These are phyloP conservation scores for Ascochyta viciae-villosae DNA, from an alignment of 2,329 filamentous ascomycete genomes.

Conservation along the genomic window DNA sequence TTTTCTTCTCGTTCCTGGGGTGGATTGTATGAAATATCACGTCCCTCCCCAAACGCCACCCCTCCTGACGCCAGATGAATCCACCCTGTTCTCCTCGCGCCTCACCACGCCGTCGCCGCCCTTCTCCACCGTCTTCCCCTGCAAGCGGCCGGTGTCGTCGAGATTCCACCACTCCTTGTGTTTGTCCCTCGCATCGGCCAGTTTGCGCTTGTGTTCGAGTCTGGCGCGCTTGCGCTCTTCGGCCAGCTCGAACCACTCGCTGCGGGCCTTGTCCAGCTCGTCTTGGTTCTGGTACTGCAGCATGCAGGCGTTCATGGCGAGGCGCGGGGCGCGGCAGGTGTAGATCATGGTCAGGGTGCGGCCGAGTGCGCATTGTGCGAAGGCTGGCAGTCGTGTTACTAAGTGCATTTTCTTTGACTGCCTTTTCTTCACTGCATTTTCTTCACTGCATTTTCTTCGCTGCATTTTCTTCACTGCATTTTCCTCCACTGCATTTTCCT, in stretches of 20 bases:
- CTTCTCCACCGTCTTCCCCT: constrained; percentile 32
- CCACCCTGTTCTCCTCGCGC: constrained; percentile 28
- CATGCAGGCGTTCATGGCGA: constrained; percentile 95
- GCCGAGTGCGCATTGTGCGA: constrained; percentile 86
- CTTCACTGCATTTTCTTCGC: too few relatives aligned
- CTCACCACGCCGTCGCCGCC: constrained; percentile 15
- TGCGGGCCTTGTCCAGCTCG: constrained; percentile 85
- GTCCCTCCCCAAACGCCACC: constrained; percentile 22
- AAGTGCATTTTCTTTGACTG: too few relatives aligned
- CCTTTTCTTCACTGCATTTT: too few relatives aligned
- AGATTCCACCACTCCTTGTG: constrained; percentile 61
- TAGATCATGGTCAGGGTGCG: constrained; percentile 89
- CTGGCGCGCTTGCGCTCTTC: constrained; percentile 73
- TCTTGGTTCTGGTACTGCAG: constrained; percentile 80
- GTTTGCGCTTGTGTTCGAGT: constrained; percentile 60
- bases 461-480: too few relatives aligned
- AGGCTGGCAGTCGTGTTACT: constrained; percentile 63
- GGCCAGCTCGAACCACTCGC: constrained; percentile 88
- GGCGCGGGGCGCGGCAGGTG: constrained; percentile 79
- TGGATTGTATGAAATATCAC: neutral
- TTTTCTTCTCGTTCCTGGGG: neutral
- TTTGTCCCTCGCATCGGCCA: constrained; percentile 56
- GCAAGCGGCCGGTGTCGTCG: constrained; percentile 47
- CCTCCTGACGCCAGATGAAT: constrained; percentile 27
- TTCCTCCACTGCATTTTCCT: too few relatives aligned